Evolutionary conservation across 495 filamentous ascomycete genomes (phyloP), one percentile per base, ranked within the genome.

Genomic region (Podospora sp.): DNA sequence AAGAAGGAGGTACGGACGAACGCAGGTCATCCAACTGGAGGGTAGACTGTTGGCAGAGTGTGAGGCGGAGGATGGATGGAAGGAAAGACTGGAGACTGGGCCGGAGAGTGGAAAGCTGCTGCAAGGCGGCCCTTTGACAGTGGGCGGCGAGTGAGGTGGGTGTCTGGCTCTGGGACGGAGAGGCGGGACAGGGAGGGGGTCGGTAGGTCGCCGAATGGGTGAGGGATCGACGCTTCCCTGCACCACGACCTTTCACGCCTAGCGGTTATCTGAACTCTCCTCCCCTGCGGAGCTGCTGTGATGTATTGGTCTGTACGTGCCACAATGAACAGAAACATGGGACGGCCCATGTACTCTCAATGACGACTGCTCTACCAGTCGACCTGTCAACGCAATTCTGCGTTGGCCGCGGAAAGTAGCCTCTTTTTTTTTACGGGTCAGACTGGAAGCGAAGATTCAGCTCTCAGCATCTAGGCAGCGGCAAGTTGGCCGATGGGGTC

Each of bases 161-260:
- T 12, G 3, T 20, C n/a, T 27, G 22, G 56, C 56, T 12, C 1
- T 16, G 21, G 22, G 22, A 8, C 21, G 26, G 21, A 26, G 56
- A 22, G 40, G 21, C 40, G 51, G 55, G 46, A 60, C 57, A 63
- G 56, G 62, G 33, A 62, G 66, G 61, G 58, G 58, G 36, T 67
- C 69, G 63, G 68, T 72, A 60, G 50, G 66, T 14, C 66, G 68
- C 69, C 70, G 33, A 74, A 57, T 33, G 63, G 56, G 70, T 69
- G 65, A 74, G 64, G 63, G 74, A 76, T 76, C 74, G 58, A 65
- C 74, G 57, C 29, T 67, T 33, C 29, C 59, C 62, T 70, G 65
- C 67, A 67, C 67, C 65, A 63, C 66, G 35, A 61, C 65, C 63
- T 55, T 65, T 65, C 63, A 33, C 63, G 62, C 65, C 58, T 62